Conservation (phyloP, 176 grass and related monocot species). For the Saccharum officinarum region DNA sequence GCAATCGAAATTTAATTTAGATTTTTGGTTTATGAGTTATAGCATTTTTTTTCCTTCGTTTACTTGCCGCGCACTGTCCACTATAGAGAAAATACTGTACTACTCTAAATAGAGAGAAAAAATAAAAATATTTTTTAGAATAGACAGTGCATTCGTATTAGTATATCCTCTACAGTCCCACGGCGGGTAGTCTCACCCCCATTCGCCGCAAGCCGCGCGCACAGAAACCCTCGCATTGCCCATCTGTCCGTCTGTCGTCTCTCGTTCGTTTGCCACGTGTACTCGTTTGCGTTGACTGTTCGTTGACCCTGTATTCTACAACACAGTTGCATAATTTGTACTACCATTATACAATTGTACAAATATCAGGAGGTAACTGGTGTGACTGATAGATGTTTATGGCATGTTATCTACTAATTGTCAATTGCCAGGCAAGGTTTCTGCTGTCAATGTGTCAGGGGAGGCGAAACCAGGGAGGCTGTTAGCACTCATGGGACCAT, state of each 20-base stretch:
- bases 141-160: too few species aligned
- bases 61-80: too few species aligned
- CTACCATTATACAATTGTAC: background rate
- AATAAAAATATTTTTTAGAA: too few species aligned
- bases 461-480: constrained; percentile 83
- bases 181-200: too few species aligned
- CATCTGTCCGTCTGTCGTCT: background rate
- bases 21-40: too few species aligned
- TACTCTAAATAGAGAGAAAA: too few species aligned
- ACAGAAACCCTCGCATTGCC: constrained; percentile 8
- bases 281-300: constrained; percentile 1
- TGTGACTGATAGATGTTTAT: background rate
- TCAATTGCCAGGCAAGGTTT: constrained; percentile 72
- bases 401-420: background rate
- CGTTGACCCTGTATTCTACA: background rate
- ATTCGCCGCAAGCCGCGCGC: background rate
- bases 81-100: too few species aligned
- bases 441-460: constrained; percentile 68
- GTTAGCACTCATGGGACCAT: constrained; percentile 87
- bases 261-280: background rate
- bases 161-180: too few species aligned
- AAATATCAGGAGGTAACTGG: background rate
- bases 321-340: background rate
- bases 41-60: too few species aligned
- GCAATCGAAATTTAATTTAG: too few species aligned